Base-by-base conservation (phyloP, 495 filamentous ascomycete genomes). In the Pseudomonodictys pantanalensis region DNA sequence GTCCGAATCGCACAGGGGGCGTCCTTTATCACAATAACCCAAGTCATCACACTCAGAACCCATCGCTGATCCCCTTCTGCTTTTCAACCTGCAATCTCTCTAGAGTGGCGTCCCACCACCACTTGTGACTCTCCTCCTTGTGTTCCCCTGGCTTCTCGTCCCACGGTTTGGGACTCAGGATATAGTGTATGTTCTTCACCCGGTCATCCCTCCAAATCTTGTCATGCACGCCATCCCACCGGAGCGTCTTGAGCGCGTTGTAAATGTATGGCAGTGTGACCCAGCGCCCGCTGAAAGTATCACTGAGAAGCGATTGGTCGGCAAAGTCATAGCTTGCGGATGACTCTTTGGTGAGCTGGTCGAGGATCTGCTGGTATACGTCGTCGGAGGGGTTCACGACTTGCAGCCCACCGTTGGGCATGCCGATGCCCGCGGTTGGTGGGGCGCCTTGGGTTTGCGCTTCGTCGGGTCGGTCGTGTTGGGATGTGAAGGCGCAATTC, bases 121-220 rank as follows among this genome's bases (percentile, higher is more conserved):
- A 89, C 17, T 69, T 72, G 74, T 86, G 80, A 1, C 77, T 82
- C 62, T 81, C 75, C 68, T 87, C 75, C 46, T 68, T 65, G 54
- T 74, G 68, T 52, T 77, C 64, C 25, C 73, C 76, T 39, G 75
- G 62, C 67, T 73, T 70, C 70, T 88, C 81, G 66, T 91, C 83
- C 89, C 90, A 92, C 23, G 90, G 90, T 71, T 95, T 93, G 24
- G 86, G 87, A 26, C 75, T 77, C n/a, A 93, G 67, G 22, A 95
- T 86, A 65, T 88, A 92, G 69, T 93, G 90, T 17, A 92, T 68
- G 69, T 89, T 89, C 78, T 88, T 90, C 17, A 93, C 86, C 56
- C 78, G 64, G 12, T 84, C 82, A 68, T 93, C 90, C 26, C 79
- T 72, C 89, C 90, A 93, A 52, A 92, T 89, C 33, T 77, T 67